These are phyloP conservation scores for Flammula alnicola DNA, from an alignment of 1,284 basidiomycete genomes.

Conservation along the genomic window DNA sequence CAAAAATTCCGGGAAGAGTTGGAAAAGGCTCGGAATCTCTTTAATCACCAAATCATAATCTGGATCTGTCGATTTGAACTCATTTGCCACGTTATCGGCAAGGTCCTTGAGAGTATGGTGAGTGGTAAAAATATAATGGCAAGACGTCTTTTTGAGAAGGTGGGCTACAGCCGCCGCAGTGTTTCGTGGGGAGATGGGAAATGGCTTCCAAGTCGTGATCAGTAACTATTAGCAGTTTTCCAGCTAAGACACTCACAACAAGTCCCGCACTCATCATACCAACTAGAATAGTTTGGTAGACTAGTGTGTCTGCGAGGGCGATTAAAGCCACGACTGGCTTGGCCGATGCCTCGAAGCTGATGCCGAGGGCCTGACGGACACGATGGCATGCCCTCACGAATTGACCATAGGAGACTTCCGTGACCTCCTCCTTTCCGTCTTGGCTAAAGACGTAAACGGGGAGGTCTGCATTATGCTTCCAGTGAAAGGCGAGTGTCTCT, in stretches of 20 bases:
- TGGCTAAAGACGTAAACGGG: conserved; percentile 28
- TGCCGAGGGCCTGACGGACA: conserved; percentile 30
- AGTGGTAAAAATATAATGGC: conserved; percentile 30
- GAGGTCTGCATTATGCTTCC: conserved; percentile 31
- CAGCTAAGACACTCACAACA: conserved; percentile 20
- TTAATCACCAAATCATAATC: conserved; percentile 21
- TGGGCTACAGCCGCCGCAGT: conserved; percentile 30
- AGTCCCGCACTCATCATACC: conserved; percentile 37
- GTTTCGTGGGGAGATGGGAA: conserved; percentile 36
- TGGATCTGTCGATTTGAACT: conserved; percentile 14
- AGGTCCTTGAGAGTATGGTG: conserved; percentile 23
- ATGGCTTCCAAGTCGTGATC: conserved; percentile 30
- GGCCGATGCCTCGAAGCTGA: conserved; percentile 18
- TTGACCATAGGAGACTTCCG: conserved; percentile 27
- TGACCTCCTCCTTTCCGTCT: conserved; percentile 20
- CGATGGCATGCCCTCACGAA: conserved; percentile 34
- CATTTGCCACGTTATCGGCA: conserved; percentile 16
- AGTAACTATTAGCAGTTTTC: neutral
- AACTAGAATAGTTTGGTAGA: conserved; percentile 35
- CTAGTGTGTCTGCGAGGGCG: conserved; percentile 33
- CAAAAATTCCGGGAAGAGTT: conserved; percentile 3
- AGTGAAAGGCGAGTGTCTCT: conserved; percentile 33
- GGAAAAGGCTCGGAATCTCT: conserved; percentile 25
- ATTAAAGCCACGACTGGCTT: conserved; percentile 35
- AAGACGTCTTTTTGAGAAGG: conserved; percentile 27